Percentiles rank a stretch among this genome's conserved stretches.
Conservation (phyloP, 1,139 yeast species). For the Saccharomyces hybrid region DNA sequence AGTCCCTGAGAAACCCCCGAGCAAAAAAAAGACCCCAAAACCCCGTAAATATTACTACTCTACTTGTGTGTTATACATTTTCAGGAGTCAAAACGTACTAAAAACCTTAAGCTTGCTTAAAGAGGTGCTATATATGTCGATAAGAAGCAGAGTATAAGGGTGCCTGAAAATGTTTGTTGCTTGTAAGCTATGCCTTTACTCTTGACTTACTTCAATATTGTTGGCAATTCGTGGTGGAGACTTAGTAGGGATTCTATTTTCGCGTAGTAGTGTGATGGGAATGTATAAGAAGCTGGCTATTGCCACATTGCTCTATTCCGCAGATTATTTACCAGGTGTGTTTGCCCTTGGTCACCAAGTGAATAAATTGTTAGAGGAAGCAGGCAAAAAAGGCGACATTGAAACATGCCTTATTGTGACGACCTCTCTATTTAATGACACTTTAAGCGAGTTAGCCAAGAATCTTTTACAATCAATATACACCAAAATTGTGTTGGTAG, state of each 20-base stretch:
- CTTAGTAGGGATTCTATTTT: not conserved
- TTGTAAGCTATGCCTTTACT: not conserved
- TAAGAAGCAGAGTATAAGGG: not conserved
- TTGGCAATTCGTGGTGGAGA: not conserved
- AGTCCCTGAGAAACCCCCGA: not conserved
- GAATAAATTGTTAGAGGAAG: conserved; percentile 11
- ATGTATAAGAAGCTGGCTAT: conserved; percentile 37
- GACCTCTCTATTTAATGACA: conserved; percentile 14
- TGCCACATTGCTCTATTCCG: conserved; percentile 58
- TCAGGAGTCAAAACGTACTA: not conserved
- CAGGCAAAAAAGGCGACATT: conserved; percentile 5
- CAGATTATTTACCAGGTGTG: conserved; percentile 70
- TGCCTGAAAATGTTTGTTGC: not conserved
- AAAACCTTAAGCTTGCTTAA: not conserved
- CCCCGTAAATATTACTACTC: not conserved
- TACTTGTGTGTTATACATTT: not conserved
- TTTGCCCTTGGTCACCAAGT: conserved; percentile 46
- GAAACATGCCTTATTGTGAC: conserved; percentile 18
- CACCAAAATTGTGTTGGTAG: conserved; percentile 32
- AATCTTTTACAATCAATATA: conserved; percentile 15
- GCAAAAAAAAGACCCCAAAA: not conserved
- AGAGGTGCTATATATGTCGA: not conserved
- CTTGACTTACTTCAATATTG: not conserved
- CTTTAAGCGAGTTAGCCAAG: conserved; percentile 14
- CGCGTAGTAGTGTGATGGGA: not conserved